A percentile compares a stretch with the other conserved stretches of the same genome.
Conservation (phyloP, 345 rosid genomes). For the Salix arbutifolia region DNA sequence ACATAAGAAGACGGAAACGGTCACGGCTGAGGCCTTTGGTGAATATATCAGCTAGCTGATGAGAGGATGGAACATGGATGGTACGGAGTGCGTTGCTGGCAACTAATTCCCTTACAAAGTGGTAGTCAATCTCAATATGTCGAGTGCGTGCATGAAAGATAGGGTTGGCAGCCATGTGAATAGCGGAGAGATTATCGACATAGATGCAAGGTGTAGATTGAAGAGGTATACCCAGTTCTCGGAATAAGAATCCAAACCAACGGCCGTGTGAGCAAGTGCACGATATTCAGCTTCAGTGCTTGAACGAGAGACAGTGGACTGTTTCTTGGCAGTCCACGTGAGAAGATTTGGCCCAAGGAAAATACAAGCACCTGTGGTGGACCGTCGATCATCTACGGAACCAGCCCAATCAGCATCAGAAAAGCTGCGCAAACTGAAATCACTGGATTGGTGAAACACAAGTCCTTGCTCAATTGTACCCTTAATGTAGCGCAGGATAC, state of each 20-base stretch:
- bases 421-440: too few species aligned
- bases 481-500: too few species aligned
- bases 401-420: not conserved
- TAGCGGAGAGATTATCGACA: not conserved
- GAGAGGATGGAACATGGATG: not conserved
- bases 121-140: not conserved
- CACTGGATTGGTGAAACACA: not conserved
- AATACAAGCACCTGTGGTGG: not conserved
- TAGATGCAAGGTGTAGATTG: not conserved
- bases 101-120: not conserved
- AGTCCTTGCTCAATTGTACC: not conserved
- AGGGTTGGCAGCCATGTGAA: not conserved
- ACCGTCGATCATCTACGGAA: not conserved
- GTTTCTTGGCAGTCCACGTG: not conserved
- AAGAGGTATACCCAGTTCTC: not conserved
- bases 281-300: not conserved
- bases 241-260: not conserved
- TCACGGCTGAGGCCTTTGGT: not conserved
- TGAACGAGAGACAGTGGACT: not conserved
- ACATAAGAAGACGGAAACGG: too few species aligned
- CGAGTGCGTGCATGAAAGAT: not conserved
- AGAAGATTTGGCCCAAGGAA: not conserved
- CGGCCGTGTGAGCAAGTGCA: fast-evolving
- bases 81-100: not conserved
- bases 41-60: not conserved